Percentiles rank a stretch among this genome's conserved stretches.
Conservation (phyloP, 129 eudicot species). For the Chrysanthemum seticuspe region DNA sequence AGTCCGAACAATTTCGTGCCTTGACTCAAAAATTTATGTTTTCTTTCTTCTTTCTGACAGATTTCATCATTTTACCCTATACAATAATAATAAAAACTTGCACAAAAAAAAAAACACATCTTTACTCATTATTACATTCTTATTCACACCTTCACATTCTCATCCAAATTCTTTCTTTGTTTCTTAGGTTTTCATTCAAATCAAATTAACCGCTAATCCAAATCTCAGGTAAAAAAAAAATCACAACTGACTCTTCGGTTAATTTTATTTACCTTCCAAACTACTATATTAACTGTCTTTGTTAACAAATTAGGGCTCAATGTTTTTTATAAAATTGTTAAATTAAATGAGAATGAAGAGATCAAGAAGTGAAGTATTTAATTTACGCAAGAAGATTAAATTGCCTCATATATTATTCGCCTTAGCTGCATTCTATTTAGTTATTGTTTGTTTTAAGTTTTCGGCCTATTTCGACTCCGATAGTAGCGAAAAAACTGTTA, state of each 20-base stretch:
- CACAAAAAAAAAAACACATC: no score
- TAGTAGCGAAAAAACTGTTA: constrained; percentile 10
- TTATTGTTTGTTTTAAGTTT: constrained; percentile 67
- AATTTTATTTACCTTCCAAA: not conserved
- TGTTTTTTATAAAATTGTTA: not conserved
- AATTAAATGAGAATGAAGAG: constrained; percentile 69
- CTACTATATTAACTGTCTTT: not conserved
- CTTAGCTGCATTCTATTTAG: constrained; percentile 70
- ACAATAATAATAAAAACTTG: no score
- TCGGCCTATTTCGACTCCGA: constrained; percentile 53
- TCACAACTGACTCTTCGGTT: no score
- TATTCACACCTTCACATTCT: no score
- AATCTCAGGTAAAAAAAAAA: not conserved
- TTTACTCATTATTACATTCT: no score
- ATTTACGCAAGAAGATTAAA: constrained; percentile 55
- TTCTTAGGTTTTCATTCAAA: no score
- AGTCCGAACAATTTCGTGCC: no score
- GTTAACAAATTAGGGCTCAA: constrained; percentile 22
- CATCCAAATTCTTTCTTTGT: no score
- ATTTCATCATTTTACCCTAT: no score
- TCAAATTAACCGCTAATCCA: not conserved
- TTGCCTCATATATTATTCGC: constrained; percentile 61
- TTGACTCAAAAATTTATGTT: no score
- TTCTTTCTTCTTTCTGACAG: no score
- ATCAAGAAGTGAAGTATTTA: constrained; percentile 56